A percentile compares a stretch with the other conserved stretches of the same genome.
Evolutionary conservation across 257 asterid species (phyloP).

Genomic region (Rhazya stricta): DNA sequence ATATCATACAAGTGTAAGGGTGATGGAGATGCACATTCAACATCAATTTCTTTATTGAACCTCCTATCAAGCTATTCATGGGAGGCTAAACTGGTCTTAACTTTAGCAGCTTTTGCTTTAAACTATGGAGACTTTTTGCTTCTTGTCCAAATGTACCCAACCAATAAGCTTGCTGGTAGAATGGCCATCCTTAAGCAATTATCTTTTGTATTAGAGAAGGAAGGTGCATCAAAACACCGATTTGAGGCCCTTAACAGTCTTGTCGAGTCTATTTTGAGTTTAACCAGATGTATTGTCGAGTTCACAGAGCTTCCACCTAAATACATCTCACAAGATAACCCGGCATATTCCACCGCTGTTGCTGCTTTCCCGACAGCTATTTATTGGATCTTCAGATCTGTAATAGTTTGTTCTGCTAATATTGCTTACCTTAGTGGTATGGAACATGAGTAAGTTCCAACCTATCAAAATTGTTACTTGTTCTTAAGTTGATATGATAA

Average conservation of each 20-base stretch:
- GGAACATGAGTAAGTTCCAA: conserved; percentile 15
- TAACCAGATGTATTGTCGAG: conserved; percentile 36
- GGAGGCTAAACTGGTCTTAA: conserved; percentile 60
- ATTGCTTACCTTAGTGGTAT: conserved; percentile 7
- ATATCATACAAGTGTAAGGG: conserved; percentile 39
- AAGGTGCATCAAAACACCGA: conserved; percentile 26
- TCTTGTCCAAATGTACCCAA: conserved; percentile 39
- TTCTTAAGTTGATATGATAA: no score
- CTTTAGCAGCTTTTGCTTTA: conserved; percentile 51
- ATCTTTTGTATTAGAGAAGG: conserved; percentile 25
- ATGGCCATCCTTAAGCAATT: conserved; percentile 53
- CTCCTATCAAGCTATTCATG: conserved; percentile 44
- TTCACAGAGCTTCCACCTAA: conserved; percentile 45
- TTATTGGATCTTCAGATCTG: conserved; percentile 18
- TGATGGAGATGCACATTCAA: conserved; percentile 45
- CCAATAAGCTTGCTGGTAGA: conserved; percentile 41
- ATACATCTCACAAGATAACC: conserved; percentile 34
- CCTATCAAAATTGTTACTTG: no score
- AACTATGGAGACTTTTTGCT: conserved; percentile 73
- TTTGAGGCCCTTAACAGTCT: conserved; percentile 41
- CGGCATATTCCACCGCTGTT: conserved; percentile 34
- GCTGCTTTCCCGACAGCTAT: conserved; percentile 18
- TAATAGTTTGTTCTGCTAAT: conserved; percentile 4
- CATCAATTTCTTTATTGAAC: conserved; percentile 40
- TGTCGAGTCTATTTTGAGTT: conserved; percentile 25